These are phyloP conservation scores for Penicillium odoratum DNA, from an alignment of 495 filamentous ascomycete species.

Conservation along the genomic window DNA sequence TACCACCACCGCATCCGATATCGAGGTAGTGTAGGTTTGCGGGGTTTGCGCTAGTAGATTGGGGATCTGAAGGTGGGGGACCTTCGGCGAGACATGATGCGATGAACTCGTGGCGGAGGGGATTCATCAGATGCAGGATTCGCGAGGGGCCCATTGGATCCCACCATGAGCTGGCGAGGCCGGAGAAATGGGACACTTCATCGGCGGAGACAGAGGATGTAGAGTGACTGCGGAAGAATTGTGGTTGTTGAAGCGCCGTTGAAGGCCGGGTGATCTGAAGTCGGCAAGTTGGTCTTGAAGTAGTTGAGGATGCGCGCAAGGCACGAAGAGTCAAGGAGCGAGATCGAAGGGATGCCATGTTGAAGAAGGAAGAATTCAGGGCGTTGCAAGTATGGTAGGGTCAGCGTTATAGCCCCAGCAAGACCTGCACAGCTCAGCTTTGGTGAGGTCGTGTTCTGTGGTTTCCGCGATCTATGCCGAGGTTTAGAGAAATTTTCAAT, in stretches of 20 bases:
- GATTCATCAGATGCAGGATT: conserved; percentile 97
- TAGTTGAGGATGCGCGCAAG: conserved; percentile 11
- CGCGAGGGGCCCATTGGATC: conserved; percentile 91
- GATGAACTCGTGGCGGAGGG: conserved; percentile 92
- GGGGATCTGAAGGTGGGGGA: conserved; percentile 14
- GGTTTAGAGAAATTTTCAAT: background rate
- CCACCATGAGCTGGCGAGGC: conserved; percentile 94
- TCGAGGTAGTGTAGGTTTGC: conserved; percentile 73
- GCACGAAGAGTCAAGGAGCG: conserved; percentile 12
- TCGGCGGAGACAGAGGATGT: conserved; percentile 75
- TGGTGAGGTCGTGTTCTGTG: background rate
- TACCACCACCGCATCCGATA: conserved; percentile 93
- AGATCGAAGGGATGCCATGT: conserved; percentile 19
- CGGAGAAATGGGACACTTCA: conserved; percentile 92
- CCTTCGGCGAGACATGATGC: conserved; percentile 58
- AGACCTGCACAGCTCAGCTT: background rate
- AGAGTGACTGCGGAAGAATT: conserved; percentile 36
- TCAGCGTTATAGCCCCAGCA: background rate
- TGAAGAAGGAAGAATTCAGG: background rate
- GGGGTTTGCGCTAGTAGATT: conserved; percentile 8
- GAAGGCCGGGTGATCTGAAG: conserved; percentile 4
- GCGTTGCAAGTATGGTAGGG: background rate
- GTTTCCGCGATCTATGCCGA: background rate
- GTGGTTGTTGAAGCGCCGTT: conserved; percentile 1
- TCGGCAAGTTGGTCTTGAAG: conserved; percentile 14